Evolutionary conservation across 345 rosid genomes (phyloP).

Genomic region (Jatropha curcas): DNA sequence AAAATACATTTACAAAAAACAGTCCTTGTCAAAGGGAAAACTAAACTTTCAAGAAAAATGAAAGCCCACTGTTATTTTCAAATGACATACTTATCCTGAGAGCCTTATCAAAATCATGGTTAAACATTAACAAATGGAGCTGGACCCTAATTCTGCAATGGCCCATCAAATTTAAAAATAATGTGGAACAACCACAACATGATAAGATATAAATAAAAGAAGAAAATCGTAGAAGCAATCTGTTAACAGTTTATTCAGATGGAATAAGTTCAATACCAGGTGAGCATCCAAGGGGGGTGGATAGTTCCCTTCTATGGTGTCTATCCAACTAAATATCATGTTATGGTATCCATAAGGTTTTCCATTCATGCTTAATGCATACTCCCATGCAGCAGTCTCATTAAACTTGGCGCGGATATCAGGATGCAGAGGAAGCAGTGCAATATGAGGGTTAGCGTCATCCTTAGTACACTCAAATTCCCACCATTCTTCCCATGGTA

Average conservation of each 20-base stretch:
- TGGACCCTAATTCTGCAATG: not conserved
- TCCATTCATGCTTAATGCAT: conserved; percentile 85
- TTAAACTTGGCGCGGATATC: conserved; percentile 83
- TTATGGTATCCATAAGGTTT: conserved; percentile 95
- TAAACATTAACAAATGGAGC: not conserved
- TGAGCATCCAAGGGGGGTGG: conserved; percentile 97
- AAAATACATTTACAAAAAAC: too few species aligned
- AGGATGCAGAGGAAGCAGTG: conserved; percentile 90
- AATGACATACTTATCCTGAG: too few species aligned
- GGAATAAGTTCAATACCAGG: conserved; percentile 50
- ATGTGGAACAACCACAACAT: not conserved
- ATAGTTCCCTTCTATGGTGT: conserved; percentile 76
- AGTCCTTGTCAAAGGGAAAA: not conserved
- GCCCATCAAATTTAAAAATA: not conserved
- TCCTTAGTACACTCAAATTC: conserved; percentile 89
- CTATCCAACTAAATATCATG: conserved; percentile 99
- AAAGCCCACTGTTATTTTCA: too few species aligned
- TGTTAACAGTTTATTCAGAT: conserved; percentile 4
- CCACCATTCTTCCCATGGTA: conserved; percentile 99
- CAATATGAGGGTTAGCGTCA: conserved; percentile 88
- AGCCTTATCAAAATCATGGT: not conserved
- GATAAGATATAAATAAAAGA: too few species aligned
- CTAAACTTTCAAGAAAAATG: not conserved
- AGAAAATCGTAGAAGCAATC: not conserved
- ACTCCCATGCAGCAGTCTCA: conserved; percentile 96